Evolutionary conservation across 148 eudicot genomes (phyloP).

Genomic region (Mesembryanthemum crystallinum): DNA sequence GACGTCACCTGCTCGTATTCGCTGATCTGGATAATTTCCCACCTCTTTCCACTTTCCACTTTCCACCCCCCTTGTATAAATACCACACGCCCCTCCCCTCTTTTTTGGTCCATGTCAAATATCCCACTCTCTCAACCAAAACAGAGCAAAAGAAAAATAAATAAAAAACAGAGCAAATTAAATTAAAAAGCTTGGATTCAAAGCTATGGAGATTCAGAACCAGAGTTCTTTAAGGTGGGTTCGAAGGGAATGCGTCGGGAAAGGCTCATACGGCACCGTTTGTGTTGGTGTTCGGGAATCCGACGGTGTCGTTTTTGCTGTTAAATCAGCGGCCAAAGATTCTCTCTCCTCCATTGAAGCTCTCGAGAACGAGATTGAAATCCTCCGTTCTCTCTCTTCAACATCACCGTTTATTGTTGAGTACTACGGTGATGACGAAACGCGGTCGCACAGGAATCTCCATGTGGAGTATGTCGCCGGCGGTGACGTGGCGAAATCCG

Average conservation of each 20-base stretch:
- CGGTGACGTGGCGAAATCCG: conserved; percentile 49
- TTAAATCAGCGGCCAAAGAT: conserved; percentile 47
- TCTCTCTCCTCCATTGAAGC: conserved; percentile 28
- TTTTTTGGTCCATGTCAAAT: conserved; percentile 31
- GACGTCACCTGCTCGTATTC: conserved; percentile 20
- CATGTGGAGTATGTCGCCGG: conserved; percentile 69
- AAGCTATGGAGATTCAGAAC: conserved; percentile 22
- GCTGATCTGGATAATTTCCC: conserved; percentile 12
- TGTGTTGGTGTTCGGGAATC: conserved; percentile 35
- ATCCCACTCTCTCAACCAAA: not conserved
- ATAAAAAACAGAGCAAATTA: conserved; percentile 2
- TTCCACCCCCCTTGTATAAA: conserved; percentile 17
- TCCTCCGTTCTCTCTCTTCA: conserved; percentile 48
- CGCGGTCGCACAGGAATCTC: conserved; percentile 36
- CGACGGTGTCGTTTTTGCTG: conserved; percentile 52
- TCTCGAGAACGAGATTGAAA: conserved; percentile 54
- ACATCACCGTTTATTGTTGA: conserved; percentile 57
- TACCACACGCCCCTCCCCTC: conserved; percentile 24
- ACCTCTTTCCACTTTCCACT: not conserved
- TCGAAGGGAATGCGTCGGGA: conserved; percentile 53
- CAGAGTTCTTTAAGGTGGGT: conserved; percentile 37
- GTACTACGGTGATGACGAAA: conserved; percentile 52
- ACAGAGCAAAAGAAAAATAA: not conserved
- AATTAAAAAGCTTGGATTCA: conserved; percentile 18
- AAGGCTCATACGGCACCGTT: conserved; percentile 67